A percentile compares a stretch with the other conserved stretches of the same genome.
Evolutionary conservation across 768 basidiomycete genomes (phyloP).

Genomic region (Lanmaoa rubissima): DNA sequence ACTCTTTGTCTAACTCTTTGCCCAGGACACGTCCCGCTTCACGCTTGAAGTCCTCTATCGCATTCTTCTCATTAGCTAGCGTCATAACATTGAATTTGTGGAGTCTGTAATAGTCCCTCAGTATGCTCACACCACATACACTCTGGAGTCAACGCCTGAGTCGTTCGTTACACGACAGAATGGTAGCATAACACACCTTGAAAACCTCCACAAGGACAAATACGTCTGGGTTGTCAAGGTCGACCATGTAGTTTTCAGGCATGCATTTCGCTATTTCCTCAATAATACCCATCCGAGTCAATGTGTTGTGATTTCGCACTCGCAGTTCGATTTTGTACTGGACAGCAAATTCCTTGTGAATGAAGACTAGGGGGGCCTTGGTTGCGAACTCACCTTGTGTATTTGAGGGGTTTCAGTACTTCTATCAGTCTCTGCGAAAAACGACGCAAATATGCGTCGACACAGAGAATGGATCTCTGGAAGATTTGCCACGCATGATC

Average conservation of each 20-base stretch:
- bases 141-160: slow-evolving; percentile 43
- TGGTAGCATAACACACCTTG: slow-evolving; percentile 53
- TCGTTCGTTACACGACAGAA: neutral
- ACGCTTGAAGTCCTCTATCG: slow-evolving; percentile 32
- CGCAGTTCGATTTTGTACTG: slow-evolving; percentile 84
- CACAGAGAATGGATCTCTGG: slow-evolving; percentile 68
- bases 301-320: slow-evolving; percentile 71
- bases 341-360: neutral
- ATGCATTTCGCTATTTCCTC: slow-evolving; percentile 69
- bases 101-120: slow-evolving; percentile 66
- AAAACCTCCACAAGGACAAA: slow-evolving; percentile 82
- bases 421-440: slow-evolving; percentile 46
- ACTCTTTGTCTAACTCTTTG: slow-evolving; percentile 10
- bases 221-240: slow-evolving; percentile 64
- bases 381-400: slow-evolving; percentile 38
- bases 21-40: slow-evolving; percentile 34
- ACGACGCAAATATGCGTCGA: slow-evolving; percentile 48
- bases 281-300: slow-evolving; percentile 58
- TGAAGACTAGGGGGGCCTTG: neutral
- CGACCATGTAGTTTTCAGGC: slow-evolving; percentile 64
- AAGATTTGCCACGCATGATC: slow-evolving; percentile 63
- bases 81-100: slow-evolving; percentile 81
- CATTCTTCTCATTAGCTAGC: slow-evolving; percentile 54
- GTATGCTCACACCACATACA: slow-evolving; percentile 72
- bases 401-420: slow-evolving; percentile 30